These are phyloP conservation scores for Parsonsia alboflavescens DNA, from an alignment of 257 asterid genomes.

Conservation along the genomic window DNA sequence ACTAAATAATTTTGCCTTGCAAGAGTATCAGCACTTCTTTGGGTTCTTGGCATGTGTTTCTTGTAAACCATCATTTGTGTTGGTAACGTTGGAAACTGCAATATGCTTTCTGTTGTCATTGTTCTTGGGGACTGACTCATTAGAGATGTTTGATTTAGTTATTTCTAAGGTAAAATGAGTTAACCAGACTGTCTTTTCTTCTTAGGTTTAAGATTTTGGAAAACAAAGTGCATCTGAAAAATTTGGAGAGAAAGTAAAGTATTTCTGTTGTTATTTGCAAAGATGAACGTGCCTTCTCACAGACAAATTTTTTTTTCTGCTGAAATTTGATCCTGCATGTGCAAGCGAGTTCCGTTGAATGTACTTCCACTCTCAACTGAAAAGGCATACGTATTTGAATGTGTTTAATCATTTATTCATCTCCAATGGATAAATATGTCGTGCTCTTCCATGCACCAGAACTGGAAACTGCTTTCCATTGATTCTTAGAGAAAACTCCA, in stretches of 20 bases:
- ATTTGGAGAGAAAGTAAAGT: not conserved
- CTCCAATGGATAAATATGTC: not conserved
- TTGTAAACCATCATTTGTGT: not conserved
- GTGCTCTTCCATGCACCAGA: not conserved
- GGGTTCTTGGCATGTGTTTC: not conserved
- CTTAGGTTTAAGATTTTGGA: not conserved
- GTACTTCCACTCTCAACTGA: not conserved
- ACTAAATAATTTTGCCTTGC: not conserved
- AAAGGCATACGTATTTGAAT: not conserved
- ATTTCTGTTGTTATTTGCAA: not conserved
- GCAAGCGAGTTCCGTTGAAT: not conserved
- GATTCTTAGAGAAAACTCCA: not conserved
- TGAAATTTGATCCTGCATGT: not conserved
- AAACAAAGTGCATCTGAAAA: not conserved
- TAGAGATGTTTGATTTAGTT: not conserved
- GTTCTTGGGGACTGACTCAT: not conserved
- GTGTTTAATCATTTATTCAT: not conserved
- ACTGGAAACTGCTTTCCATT: not conserved
- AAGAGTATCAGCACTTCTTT: conserved; percentile 1
- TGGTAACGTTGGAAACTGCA: not conserved
- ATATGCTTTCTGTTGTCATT: not conserved
- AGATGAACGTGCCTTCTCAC: not conserved
- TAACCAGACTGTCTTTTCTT: not conserved
- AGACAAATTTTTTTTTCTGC: not conserved
- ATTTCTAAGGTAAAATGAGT: not conserved